Evolutionary conservation across 2,329 filamentous ascomycete genomes (phyloP).

Genomic region (Colletotrichum simmondsii): DNA sequence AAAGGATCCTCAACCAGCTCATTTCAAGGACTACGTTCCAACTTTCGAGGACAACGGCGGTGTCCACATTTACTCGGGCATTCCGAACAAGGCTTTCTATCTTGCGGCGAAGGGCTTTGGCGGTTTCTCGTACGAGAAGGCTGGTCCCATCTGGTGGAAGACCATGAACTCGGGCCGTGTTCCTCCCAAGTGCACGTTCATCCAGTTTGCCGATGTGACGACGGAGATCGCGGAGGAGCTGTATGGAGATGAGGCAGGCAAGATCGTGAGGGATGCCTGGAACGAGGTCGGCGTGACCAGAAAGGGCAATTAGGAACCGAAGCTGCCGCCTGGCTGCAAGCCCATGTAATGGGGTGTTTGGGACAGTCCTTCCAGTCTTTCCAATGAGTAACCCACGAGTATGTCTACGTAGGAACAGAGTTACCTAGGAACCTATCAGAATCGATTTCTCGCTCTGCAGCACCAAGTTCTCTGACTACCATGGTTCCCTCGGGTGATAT

Average conservation of each 20-base stretch:
- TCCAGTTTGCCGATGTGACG: slow-evolving; percentile 61
- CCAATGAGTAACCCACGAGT: not conserved
- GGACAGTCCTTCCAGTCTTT: not conserved
- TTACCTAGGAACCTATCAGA: not conserved
- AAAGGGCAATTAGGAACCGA: slow-evolving; percentile 19
- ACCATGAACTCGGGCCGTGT: slow-evolving; percentile 56
- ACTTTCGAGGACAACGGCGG: slow-evolving; percentile 61
- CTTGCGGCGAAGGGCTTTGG: slow-evolving; percentile 58
- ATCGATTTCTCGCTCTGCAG: not conserved
- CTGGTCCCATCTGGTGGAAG: slow-evolving; percentile 64
- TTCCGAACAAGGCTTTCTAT: slow-evolving; percentile 68
- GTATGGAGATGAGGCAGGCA: slow-evolving; percentile 54
- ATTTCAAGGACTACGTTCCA: slow-evolving; percentile 55
- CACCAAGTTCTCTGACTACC: not conserved
- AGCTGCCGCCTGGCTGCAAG: not conserved
- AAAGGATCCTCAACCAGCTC: slow-evolving; percentile 62
- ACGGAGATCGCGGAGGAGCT: slow-evolving; percentile 56
- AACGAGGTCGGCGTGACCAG: slow-evolving; percentile 55
- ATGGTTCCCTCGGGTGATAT: not conserved
- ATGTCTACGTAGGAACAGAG: not conserved
- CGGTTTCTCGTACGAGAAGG: slow-evolving; percentile 65
- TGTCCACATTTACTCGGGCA: slow-evolving; percentile 66
- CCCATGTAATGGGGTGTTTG: not conserved
- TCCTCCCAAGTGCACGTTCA: slow-evolving; percentile 53
- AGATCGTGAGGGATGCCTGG: slow-evolving; percentile 59